phyloP scores from a whole-genome alignment of 1,284 basidiomycete species.

The Phlebopus sp. region DNA sequence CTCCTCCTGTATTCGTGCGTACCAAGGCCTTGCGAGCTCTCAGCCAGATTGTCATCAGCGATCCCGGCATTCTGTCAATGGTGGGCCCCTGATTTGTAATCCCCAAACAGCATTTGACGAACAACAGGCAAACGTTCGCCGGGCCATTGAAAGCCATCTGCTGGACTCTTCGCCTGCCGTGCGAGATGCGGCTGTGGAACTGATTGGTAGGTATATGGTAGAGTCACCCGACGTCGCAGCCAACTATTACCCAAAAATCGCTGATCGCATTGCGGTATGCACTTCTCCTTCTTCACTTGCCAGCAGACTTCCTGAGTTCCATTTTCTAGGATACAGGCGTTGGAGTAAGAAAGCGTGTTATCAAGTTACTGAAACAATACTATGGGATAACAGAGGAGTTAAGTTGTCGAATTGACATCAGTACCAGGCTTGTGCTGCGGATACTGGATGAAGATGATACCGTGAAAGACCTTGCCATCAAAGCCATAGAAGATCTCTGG shows the following conservation, averaged over 20 bases:
- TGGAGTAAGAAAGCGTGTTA: slow-evolving; percentile 90
- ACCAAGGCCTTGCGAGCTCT: slow-evolving; percentile 88
- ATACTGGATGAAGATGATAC: slow-evolving; percentile 91
- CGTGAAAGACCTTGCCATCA: slow-evolving; percentile 88
- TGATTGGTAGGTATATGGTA: slow-evolving; percentile 94
- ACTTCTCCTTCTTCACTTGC: not conserved
- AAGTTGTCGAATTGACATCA: slow-evolving; percentile 73
- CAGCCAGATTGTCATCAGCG: slow-evolving; percentile 81
- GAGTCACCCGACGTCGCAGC: slow-evolving; percentile 81
- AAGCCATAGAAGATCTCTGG: slow-evolving; percentile 88
- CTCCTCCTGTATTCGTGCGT: slow-evolving; percentile 80
- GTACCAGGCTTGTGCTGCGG: slow-evolving; percentile 77
- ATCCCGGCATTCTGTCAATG: slow-evolving; percentile 76
- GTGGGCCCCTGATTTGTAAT: slow-evolving; percentile 35
- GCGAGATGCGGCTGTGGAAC: slow-evolving; percentile 91
- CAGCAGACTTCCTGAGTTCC: not conserved
- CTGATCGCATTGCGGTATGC: slow-evolving; percentile 82
- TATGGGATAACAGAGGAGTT: slow-evolving; percentile 65
- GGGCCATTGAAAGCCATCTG: slow-evolving; percentile 85
- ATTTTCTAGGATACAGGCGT: slow-evolving; percentile 80
- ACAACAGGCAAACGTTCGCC: slow-evolving; percentile 65
- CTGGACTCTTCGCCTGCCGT: slow-evolving; percentile 90
- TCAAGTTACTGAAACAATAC: slow-evolving; percentile 87
- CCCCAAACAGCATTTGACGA: slow-evolving; percentile 7
- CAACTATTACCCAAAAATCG: slow-evolving; percentile 84